phyloP scores from a whole-genome alignment of 2,329 filamentous ascomycete genomes.

The Ampelomyces quisqualis region DNA sequence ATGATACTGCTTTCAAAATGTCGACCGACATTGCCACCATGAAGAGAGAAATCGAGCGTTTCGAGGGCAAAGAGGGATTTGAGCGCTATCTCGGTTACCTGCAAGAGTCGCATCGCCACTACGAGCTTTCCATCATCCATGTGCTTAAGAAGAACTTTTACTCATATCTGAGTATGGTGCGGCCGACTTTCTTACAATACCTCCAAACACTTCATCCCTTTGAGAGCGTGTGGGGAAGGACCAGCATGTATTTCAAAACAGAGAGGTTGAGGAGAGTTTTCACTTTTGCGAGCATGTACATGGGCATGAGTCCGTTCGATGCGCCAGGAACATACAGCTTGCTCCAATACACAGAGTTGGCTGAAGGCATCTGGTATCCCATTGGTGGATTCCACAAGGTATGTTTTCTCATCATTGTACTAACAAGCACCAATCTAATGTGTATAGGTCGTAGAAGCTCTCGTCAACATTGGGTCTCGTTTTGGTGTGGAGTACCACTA shows the following conservation, averaged over 20 bases:
- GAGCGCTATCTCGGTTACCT: conserved; percentile 67
- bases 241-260: conserved; percentile 67
- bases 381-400: conserved; percentile 69
- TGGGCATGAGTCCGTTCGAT: conserved; percentile 78
- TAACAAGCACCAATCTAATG: conserved; percentile 8
- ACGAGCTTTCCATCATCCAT: conserved; percentile 65
- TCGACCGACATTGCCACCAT: conserved; percentile 69
- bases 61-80: conserved; percentile 71
- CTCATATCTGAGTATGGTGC: conserved; percentile 58
- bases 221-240: conserved; percentile 67
- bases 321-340: conserved; percentile 73
- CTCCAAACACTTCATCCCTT: conserved; percentile 67
- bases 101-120: conserved; percentile 67
- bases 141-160: conserved; percentile 69
- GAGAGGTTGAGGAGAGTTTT: conserved; percentile 70
- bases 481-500: conserved; percentile 65
- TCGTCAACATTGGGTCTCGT: conserved; percentile 63
- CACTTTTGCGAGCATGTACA: conserved; percentile 79
- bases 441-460: conserved; percentile 55
- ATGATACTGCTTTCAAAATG: conserved; percentile 63
- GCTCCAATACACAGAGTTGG: conserved; percentile 72
- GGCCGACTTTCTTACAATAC: conserved; percentile 60
- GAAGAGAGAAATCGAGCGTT: conserved; percentile 70
- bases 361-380: conserved; percentile 76
- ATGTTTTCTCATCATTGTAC: not conserved